Conservation (phyloP, 2,329 filamentous ascomycete species). For the Lecanicillium sp. region DNA sequence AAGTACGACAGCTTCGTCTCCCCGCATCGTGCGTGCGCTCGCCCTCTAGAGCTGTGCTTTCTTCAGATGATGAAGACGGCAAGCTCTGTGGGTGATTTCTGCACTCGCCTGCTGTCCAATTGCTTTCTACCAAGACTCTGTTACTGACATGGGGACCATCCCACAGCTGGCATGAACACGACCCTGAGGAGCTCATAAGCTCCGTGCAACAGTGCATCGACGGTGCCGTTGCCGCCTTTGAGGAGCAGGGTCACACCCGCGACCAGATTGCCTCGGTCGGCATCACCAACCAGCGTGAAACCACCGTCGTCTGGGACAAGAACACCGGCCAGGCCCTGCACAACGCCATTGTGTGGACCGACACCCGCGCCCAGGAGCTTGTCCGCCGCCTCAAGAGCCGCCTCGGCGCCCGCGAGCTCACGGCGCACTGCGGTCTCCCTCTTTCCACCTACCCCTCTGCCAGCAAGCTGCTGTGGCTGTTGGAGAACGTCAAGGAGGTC, state of each 20-base stretch:
- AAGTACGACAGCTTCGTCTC: conserved; percentile 26
- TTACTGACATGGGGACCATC: no score
- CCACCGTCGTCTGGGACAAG: conserved; percentile 71
- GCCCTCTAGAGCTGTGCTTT: no score
- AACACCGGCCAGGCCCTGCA: conserved; percentile 69
- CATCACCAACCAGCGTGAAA: conserved; percentile 80
- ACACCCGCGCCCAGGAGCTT: conserved; percentile 66
- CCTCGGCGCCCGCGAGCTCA: conserved; percentile 59
- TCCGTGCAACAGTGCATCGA: conserved; percentile 73
- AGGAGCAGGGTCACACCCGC: conserved; percentile 57
- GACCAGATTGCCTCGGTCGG: conserved; percentile 67
- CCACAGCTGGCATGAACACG: conserved; percentile 75
- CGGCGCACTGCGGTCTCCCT: conserved; percentile 64
- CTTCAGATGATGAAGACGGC: no score
- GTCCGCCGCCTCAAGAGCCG: conserved; percentile 65
- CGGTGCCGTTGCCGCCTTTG: conserved; percentile 60
- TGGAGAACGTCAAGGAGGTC: conserved; percentile 60
- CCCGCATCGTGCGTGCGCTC: not conserved
- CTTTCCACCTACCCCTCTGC: conserved; percentile 77
- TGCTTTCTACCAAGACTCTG: no score
- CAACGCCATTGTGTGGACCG: conserved; percentile 80
- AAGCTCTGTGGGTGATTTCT: no score
- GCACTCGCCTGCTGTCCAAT: no score
- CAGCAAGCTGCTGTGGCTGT: conserved; percentile 70
- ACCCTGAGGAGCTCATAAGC: conserved; percentile 64